These are phyloP conservation scores for Paxillus rubicundulus DNA, from an alignment of 768 basidiomycete genomes.

Conservation along the genomic window DNA sequence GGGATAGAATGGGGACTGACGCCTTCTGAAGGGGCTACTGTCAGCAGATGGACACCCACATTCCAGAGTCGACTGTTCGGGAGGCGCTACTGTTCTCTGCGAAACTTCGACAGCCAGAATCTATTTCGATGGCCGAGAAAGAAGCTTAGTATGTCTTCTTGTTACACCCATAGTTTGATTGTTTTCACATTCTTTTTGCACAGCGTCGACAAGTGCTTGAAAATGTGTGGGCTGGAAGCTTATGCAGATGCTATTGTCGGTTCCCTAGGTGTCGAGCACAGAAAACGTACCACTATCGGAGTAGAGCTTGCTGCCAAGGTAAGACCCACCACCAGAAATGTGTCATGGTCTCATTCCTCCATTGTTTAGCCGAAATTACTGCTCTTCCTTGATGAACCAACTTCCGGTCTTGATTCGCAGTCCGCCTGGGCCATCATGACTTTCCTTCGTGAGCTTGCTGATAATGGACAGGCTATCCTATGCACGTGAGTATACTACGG, in stretches of 20 bases:
- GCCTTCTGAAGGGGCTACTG: constrained; percentile 59
- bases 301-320: constrained; percentile 59
- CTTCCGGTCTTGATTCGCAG: constrained; percentile 53
- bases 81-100: constrained; percentile 83
- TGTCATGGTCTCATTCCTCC: background rate
- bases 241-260: constrained; percentile 64
- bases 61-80: constrained; percentile 70
- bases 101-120: constrained; percentile 68
- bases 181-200: background rate
- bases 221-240: constrained; percentile 62
- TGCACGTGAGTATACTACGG: constrained; percentile 41
- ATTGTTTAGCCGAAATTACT: constrained; percentile 39
- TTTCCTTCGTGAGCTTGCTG: constrained; percentile 53
- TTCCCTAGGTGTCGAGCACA: constrained; percentile 47
- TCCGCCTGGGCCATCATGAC: constrained; percentile 49
- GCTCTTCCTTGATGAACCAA: constrained; percentile 61
- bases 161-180: background rate
- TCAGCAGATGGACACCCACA: constrained; percentile 84
- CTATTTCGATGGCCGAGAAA: constrained; percentile 66
- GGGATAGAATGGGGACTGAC: background rate
- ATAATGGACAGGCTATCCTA: constrained; percentile 53
- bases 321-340: constrained; percentile 4
- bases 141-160: constrained; percentile 62
- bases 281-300: constrained; percentile 57
- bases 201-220: constrained; percentile 56